These are phyloP conservation scores for Sambucus nigra DNA, from an alignment of 129 eudicot genomes.

Conservation along the genomic window DNA sequence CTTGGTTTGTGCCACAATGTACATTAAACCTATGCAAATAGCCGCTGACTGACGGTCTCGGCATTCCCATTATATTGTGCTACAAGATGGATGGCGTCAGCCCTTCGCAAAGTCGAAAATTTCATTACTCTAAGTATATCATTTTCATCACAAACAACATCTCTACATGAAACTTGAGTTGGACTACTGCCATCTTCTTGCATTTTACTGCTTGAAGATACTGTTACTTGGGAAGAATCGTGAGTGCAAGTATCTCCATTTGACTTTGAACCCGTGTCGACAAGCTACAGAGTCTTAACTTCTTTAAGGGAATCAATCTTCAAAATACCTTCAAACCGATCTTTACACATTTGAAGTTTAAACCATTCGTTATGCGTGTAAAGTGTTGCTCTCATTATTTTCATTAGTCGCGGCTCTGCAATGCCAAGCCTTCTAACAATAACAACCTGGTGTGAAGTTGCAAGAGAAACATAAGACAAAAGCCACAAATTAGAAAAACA, in stretches of 20 bases:
- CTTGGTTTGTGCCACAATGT: conserved; percentile 6
- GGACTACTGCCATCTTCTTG: conserved; percentile 71
- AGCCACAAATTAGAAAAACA: too few species aligned
- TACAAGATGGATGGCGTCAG: conserved; percentile 90
- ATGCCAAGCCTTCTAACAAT: conserved; percentile 78
- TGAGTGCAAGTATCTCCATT: conserved; percentile 36
- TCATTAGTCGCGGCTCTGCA: conserved; percentile 81
- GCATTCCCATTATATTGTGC: conserved; percentile 86
- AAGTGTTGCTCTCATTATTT: conserved; percentile 60
- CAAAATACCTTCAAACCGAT: conserved; percentile 63
- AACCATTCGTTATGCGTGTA: conserved; percentile 78
- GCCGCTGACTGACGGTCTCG: conserved; percentile 82
- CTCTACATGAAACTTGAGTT: conserved; percentile 52
- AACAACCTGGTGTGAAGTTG: too few species aligned
- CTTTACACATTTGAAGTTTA: conserved; percentile 91
- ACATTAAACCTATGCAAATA: conserved; percentile 58
- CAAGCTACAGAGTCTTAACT: conserved; percentile 30
- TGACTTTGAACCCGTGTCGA: conserved; percentile 38
- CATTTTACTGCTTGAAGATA: conserved; percentile 49
- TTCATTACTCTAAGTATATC: conserved; percentile 91
- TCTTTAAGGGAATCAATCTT: conserved; percentile 63
- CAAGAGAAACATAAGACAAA: too few species aligned
- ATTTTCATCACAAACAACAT: conserved; percentile 57
- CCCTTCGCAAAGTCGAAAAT: conserved; percentile 91
- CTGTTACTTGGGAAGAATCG: conserved; percentile 68